Conservation (phyloP, 768 basidiomycete genomes). For the Tylopilus rubrobrunneus region DNA sequence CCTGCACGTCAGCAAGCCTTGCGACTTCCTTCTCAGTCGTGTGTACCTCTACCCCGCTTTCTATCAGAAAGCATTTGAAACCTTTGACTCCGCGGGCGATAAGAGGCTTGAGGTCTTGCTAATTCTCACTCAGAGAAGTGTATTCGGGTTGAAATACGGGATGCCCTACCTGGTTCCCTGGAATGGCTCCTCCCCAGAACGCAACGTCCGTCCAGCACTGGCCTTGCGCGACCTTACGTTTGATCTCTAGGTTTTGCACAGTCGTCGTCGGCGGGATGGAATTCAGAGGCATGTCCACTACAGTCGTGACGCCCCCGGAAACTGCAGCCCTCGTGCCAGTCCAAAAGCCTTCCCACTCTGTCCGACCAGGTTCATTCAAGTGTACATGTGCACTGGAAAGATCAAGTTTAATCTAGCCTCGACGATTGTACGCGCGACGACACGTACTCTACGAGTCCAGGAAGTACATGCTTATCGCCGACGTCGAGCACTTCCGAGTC, state of each 20-base stretch:
- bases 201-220: slow-evolving; percentile 73
- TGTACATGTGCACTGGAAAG: slow-evolving; percentile 80
- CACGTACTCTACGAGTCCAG: slow-evolving; percentile 74
- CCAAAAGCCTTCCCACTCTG: slow-evolving; percentile 92
- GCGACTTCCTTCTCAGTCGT: not conserved
- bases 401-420: not conserved
- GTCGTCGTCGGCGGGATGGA: slow-evolving; percentile 96
- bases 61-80: slow-evolving; percentile 96
- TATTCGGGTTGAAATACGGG: not conserved
- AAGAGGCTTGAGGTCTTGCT: slow-evolving; percentile 75
- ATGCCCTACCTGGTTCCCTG: slow-evolving; percentile 71
- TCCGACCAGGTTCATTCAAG: slow-evolving; percentile 90
- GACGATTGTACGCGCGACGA: not conserved
- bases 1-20: slow-evolving; percentile 1
- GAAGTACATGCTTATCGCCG: slow-evolving; percentile 58
- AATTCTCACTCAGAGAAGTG: not conserved
- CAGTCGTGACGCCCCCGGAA: slow-evolving; percentile 91
- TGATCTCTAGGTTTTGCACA: slow-evolving; percentile 64
- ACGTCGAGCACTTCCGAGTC: slow-evolving; percentile 47
- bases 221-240: slow-evolving; percentile 64
- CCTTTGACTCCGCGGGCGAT: slow-evolving; percentile 82
- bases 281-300: slow-evolving; percentile 98
- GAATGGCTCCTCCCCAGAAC: slow-evolving; percentile 90
- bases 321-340: slow-evolving; percentile 89
- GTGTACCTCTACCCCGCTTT: slow-evolving; percentile 88